Evolutionary conservation across 352 stramenopile species (phyloP).

Genomic region (Pythium dissimile): DNA sequence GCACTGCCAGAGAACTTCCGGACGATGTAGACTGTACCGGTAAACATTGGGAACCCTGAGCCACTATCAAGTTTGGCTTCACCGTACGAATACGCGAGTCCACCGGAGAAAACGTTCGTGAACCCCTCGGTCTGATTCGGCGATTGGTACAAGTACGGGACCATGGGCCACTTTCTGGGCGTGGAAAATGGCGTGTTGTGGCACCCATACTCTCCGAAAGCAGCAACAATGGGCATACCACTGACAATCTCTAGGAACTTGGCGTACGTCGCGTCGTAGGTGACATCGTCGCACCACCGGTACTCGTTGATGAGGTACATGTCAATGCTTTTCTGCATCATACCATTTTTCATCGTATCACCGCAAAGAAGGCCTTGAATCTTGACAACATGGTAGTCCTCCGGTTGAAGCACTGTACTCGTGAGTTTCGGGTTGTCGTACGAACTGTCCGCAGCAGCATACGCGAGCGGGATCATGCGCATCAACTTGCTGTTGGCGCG

Average conservation of each 20-base stretch:
- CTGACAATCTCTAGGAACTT: conserved; percentile 67
- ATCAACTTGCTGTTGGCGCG: conserved; percentile 78
- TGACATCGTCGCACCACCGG: conserved; percentile 71
- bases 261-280: conserved; percentile 66
- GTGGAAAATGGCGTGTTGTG: conserved; percentile 46
- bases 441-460: conserved; percentile 75
- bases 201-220: conserved; percentile 79
- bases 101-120: conserved; percentile 73
- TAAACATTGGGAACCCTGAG: conserved; percentile 81
- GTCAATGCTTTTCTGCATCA: conserved; percentile 81
- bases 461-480: conserved; percentile 71
- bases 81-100: conserved; percentile 80
- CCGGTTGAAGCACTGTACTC: conserved; percentile 33
- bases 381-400: conserved; percentile 79
- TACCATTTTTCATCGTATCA: conserved; percentile 75
- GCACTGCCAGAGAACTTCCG: too few relatives aligned
- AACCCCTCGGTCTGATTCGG: conserved; percentile 65
- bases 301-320: conserved; percentile 89
- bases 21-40: too few relatives aligned
- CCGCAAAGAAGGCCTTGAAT: conserved; percentile 78
- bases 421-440: conserved; percentile 41
- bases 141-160: conserved; percentile 75
- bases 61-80: conserved; percentile 67
- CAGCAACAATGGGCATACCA: conserved; percentile 75
- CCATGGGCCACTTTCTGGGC: conserved; percentile 65